Percentiles rank a stretch among this genome's conserved stretches.
phyloP scores from a whole-genome alignment of 257 asterid genomes.

The Nicotiana tomentosiformis region DNA sequence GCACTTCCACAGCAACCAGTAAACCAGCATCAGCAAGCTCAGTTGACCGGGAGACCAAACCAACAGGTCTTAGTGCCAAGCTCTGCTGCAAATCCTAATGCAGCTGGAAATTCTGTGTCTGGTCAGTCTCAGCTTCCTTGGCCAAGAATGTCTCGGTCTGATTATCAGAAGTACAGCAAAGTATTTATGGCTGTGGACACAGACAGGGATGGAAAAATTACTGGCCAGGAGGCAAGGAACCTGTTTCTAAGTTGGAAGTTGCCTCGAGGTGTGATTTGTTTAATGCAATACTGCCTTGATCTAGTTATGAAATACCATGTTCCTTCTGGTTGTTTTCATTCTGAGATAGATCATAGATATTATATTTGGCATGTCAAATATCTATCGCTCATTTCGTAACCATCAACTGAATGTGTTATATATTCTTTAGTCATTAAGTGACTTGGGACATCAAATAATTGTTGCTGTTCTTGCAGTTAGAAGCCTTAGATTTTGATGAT shows the following conservation, averaged over 20 bases:
- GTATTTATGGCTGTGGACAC: conserved; percentile 90
- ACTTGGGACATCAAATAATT: background rate
- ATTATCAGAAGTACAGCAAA: conserved; percentile 80
- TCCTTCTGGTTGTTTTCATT: background rate
- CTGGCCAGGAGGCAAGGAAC: conserved; percentile 89
- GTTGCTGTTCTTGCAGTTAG: background rate
- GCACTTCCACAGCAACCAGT: conserved; percentile 31
- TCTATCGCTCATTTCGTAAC: background rate
- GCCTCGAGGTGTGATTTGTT: conserved; percentile 57
- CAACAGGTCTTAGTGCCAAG: conserved; percentile 41
- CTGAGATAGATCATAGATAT: conserved; percentile 42
- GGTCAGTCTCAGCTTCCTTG: conserved; percentile 64
- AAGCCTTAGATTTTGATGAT: background rate
- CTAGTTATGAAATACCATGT: conserved; percentile 1
- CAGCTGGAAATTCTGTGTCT: conserved; percentile 31
- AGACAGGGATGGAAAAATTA: conserved; percentile 89
- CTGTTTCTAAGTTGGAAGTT: conserved; percentile 95
- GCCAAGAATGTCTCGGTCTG: conserved; percentile 83
- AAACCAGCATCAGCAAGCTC: conserved; percentile 39
- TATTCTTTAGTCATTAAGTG: background rate
- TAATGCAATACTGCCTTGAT: background rate
- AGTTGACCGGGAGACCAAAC: conserved; percentile 38
- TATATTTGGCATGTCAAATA: conserved; percentile 54
- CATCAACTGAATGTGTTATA: background rate
- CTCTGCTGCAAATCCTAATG: conserved; percentile 43